Base-by-base conservation (phyloP, 2,329 filamentous ascomycete genomes). In the Aspergillus sp. region DNA sequence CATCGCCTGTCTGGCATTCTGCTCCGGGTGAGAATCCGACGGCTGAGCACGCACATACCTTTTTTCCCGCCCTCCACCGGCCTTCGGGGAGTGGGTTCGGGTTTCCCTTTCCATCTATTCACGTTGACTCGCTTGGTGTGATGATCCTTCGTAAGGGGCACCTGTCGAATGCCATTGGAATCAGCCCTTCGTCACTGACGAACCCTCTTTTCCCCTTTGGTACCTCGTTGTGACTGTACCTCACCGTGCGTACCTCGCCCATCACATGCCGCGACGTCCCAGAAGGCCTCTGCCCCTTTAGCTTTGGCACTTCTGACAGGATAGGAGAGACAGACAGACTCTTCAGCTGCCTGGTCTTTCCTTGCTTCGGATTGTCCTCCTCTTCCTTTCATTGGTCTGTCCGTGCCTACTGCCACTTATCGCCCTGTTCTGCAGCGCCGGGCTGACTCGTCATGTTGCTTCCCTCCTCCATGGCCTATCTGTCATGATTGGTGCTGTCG, bases 371-470 rank as follows among this genome's bases (percentile, higher is more conserved):
- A 33, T 30, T 19, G 32, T 32, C 26, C 45, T 13, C 22, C 24
- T 16, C 45, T 44, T 2, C 43, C 32, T 16, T 17, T 41, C 40
- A 19, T 42, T n/a, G 16, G 14, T 7, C 40, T n/a, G n/a, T 14
- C 13, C 26, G 10, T 17, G 14, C 10, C 22, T 45, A n/a, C 24
- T 46, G 26, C 11, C 26, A 14, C 44, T 3, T 19, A 33, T 13
- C 42, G 3, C 20, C 24, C 42, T 9, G 16, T 30, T 38, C 24
- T 24, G 44, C 44, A 44, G 45, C 45, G 33, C 19, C 17, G 26
- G 20, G 44, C 47, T 55, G 26, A 48, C 49, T 35, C 20, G 22
- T 49, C 47, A 11, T 42, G 19, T 38, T 33, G 43, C 33, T 45
- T 35, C 36, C 24, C 7, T 22, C 11, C 17, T 30, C 32, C 41